These are phyloP conservation scores for Talaromyces piceae DNA, from an alignment of 2,329 filamentous ascomycete species.

Conservation along the genomic window DNA sequence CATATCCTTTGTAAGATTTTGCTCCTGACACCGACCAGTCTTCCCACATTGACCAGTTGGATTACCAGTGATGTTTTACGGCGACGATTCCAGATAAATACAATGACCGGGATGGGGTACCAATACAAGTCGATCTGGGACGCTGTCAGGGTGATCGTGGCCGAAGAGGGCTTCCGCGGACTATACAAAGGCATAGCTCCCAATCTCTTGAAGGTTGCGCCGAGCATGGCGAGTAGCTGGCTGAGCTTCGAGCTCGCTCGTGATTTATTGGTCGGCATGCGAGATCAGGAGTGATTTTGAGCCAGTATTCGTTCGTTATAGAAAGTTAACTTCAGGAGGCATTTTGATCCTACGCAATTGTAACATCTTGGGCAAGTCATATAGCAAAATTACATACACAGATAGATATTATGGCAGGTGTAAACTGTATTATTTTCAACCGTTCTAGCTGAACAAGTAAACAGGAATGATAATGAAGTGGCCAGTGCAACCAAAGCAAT, in stretches of 20 bases:
- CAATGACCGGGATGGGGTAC: slow-evolving; percentile 97
- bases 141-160: slow-evolving; percentile 71
- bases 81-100: slow-evolving; percentile 95
- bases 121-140: slow-evolving; percentile 83
- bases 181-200: slow-evolving; percentile 95
- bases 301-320: not conserved
- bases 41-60: slow-evolving; percentile 8
- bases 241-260: slow-evolving; percentile 91
- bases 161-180: slow-evolving; percentile 74
- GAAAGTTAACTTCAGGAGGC: not conserved
- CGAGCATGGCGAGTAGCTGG: slow-evolving; percentile 98
- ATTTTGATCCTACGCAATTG: not conserved
- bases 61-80: slow-evolving; percentile 71
- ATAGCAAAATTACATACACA: not conserved
- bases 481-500: too few relatives aligned
- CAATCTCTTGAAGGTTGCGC: slow-evolving; percentile 92
- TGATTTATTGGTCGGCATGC: slow-evolving; percentile 66
- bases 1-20: slow-evolving; percentile 80
- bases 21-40: not conserved
- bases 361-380: not conserved
- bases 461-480: too few relatives aligned
- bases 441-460: too few relatives aligned
- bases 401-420: too few relatives aligned
- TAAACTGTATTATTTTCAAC: too few relatives aligned
- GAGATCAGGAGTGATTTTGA: slow-evolving; percentile 17